A percentile compares a stretch with the other conserved stretches of the same genome.
These are phyloP conservation scores for Sporobolomyces roseus DNA, from an alignment of 768 basidiomycete species.

Conservation along the genomic window DNA sequence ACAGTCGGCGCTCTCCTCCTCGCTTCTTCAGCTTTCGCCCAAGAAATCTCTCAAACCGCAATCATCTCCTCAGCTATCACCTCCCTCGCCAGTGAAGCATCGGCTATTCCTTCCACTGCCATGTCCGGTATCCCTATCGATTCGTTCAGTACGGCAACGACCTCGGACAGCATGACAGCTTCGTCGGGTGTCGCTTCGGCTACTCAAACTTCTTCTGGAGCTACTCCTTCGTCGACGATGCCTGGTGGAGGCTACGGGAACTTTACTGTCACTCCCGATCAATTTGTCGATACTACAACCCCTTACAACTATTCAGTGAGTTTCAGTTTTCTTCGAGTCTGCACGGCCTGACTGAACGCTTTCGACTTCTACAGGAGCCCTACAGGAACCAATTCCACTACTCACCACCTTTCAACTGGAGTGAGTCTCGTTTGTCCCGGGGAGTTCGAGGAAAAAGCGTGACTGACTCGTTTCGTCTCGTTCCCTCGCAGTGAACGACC, in stretches of 20 bases:
- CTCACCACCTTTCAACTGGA: conserved; percentile 45
- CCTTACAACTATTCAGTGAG: conserved; percentile 45
- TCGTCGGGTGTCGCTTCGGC: neutral
- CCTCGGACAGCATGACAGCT: neutral
- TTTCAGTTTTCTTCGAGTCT: too few relatives aligned
- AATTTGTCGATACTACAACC: conserved; percentile 31
- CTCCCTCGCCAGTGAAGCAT: neutral
- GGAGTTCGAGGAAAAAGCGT: too few relatives aligned
- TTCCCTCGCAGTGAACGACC: conserved; percentile 40
- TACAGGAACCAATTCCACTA: conserved; percentile 46
- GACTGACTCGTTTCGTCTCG: too few relatives aligned
- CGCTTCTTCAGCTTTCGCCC: conserved; percentile 5
- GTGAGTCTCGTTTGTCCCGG: too few relatives aligned
- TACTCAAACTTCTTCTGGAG: neutral
- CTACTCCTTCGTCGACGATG: neutral
- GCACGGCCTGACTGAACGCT: too few relatives aligned
- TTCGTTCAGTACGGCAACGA: neutral
- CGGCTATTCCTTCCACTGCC: neutral
- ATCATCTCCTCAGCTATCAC: neutral
- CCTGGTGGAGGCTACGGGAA: neutral
- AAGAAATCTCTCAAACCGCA: neutral
- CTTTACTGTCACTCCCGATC: neutral
- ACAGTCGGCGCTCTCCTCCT: neutral
- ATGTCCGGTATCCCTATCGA: neutral
- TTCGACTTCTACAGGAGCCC: too few relatives aligned